phyloP scores from a whole-genome alignment of 129 eudicot species.

The Mikania micrantha region DNA sequence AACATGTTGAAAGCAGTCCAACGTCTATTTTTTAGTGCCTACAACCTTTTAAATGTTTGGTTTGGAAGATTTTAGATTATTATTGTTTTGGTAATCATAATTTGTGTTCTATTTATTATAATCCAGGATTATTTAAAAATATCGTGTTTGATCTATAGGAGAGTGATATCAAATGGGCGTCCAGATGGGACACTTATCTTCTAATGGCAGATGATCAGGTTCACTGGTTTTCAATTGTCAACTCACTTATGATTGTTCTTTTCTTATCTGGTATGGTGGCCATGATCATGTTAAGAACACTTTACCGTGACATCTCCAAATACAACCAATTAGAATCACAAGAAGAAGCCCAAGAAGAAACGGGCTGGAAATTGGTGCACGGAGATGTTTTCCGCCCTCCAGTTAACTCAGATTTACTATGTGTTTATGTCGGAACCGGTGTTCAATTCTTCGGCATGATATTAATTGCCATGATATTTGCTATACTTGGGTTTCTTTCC shows the following conservation, averaged over 20 bases:
- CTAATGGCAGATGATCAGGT: conserved; percentile 58
- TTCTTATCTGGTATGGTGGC: conserved; percentile 89
- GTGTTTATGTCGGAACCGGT: conserved; percentile 72
- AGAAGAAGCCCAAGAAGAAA: conserved; percentile 80
- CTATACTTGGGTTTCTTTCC: conserved; percentile 61
- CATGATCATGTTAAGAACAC: conserved; percentile 72
- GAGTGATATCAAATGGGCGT: conserved; percentile 60
- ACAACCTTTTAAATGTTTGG: neutral
- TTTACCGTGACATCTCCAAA: conserved; percentile 67
- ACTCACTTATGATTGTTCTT: conserved; percentile 74
- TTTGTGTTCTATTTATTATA: neutral
- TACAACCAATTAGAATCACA: conserved; percentile 75
- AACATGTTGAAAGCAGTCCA: neutral
- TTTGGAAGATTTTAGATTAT: neutral
- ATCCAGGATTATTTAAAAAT: neutral
- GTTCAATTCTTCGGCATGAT: conserved; percentile 72
- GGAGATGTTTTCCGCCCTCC: conserved; percentile 83
- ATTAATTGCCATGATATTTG: conserved; percentile 61
- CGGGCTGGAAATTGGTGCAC: conserved; percentile 72
- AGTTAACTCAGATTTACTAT: conserved; percentile 50
- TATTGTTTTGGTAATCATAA: neutral
- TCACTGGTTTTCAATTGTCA: conserved; percentile 63
- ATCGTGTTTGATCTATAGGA: conserved; percentile 28
- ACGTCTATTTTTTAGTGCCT: neutral
- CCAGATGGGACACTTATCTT: conserved; percentile 68